Conservation (phyloP, 2,329 filamentous ascomycete genomes). For the Fusarium xyrophilum region DNA sequence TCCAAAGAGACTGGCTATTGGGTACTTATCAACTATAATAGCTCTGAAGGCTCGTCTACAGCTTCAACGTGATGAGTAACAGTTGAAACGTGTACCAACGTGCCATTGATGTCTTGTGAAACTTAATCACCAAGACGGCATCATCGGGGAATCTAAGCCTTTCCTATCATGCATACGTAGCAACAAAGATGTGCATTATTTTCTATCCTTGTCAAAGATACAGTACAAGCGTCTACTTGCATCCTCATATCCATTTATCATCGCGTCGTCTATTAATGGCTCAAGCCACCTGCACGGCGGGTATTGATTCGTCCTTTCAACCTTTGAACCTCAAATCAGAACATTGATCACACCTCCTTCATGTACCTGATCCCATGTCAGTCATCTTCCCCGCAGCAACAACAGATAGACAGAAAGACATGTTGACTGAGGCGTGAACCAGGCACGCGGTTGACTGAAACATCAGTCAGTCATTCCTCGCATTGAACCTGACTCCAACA, state of each 20-base stretch:
- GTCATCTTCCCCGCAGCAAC: conserved; percentile 29
- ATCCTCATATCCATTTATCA: not conserved
- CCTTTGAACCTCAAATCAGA: conserved; percentile 15
- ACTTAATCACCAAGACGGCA: not conserved
- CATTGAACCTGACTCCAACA: not conserved
- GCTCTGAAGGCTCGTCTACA: not conserved
- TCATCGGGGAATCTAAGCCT: not conserved
- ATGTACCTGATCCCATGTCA: conserved; percentile 5
- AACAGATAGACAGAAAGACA: not conserved
- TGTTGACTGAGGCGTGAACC: conserved; percentile 4
- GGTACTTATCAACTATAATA: not conserved
- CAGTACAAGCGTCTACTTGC: not conserved
- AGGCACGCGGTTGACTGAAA: conserved; percentile 27
- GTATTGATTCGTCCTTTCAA: conserved; percentile 20
- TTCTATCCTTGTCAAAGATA: not conserved
- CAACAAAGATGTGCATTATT: not conserved
- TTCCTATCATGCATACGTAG: not conserved
- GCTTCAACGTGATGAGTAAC: not conserved
- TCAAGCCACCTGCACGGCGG: conserved; percentile 18
- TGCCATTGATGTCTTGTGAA: not conserved
- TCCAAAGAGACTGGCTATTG: not conserved
- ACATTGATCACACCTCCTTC: conserved; percentile 12
- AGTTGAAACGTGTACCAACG: not conserved
- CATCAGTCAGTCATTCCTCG: conserved; percentile 28
- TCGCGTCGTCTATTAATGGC: conserved; percentile 6